Evolutionary conservation across 345 rosid genomes (phyloP), one percentile per base, ranked within the genome.

Genomic region (Eucalyptus coolabah): DNA sequence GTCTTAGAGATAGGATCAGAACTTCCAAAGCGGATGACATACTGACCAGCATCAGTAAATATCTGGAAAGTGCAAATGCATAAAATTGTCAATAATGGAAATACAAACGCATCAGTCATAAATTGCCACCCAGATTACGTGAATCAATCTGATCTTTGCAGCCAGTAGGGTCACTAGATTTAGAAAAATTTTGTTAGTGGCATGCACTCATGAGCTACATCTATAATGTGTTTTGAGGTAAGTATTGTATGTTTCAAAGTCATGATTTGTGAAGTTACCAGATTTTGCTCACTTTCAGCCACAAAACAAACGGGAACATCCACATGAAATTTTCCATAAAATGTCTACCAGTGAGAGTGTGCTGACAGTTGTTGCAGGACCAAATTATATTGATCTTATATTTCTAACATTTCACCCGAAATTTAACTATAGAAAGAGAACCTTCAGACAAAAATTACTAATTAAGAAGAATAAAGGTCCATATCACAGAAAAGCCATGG

Each of bases 31-130:
- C 98, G 94, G 87, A 98, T 98, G 72, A 93, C 98, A 77, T 98
- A 98, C 92, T 98, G 99, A 32, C 99, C 99, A 91, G 99, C 99
- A 95, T 98, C 99, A 44, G 99, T 97, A 89, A 98, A 95, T 34
- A 98, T 94, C 98, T 97, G 95, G 86, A 93, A 34, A 30, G 88
- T 65, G 91, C 59, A 90, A 44, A 89, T 49, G 37, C 86, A 87
- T 28, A 50, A 28, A 60, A 72, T 69, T 44, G 44, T 88, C 85
- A 88, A 69, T 12, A 88, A 37, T 45, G 42, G 37, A 63, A 28
- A 44, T 32, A 16, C 30, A 19, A 32, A 88, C 1, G 24, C 45
- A 32, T 19, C 44, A 17, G 44, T 77, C 45, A 40, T 24, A 77
- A 40, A 77, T 40, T 77, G 85, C 85, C 85, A 40, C 85, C 24